A percentile compares a stretch with the other conserved stretches of the same genome.
These are phyloP conservation scores for Hypoxylon rubiginosum DNA, from an alignment of 2,329 filamentous ascomycete species.

Conservation along the genomic window DNA sequence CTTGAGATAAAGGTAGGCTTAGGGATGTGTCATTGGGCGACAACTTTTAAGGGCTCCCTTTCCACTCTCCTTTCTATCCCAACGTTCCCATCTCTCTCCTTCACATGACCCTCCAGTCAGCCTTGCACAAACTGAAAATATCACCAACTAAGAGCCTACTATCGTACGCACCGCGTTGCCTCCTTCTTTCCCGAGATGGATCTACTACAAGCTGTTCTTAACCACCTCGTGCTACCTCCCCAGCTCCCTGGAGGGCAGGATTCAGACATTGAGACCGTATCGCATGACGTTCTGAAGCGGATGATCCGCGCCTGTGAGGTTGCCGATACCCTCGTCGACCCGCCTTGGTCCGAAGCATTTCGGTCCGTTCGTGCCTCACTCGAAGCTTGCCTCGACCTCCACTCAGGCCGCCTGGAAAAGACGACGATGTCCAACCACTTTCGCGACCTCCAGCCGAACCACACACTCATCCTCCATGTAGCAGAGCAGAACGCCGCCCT, in stretches of 20 bases:
- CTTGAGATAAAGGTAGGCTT: no score
- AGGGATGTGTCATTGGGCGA: no score
- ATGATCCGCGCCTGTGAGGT: constrained; percentile 40
- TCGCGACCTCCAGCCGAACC: constrained; percentile 20
- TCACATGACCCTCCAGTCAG: no score
- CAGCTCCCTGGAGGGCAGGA: constrained; percentile 55
- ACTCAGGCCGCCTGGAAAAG: constrained; percentile 42
- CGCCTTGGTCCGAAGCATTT: constrained; percentile 39
- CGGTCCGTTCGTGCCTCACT: constrained; percentile 32
- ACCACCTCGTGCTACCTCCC: constrained; percentile 61
- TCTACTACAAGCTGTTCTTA: constrained; percentile 49
- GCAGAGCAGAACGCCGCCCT: constrained; percentile 48
- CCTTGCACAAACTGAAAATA: no score
- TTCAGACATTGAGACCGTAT: constrained; percentile 47
- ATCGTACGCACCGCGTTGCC: no score
- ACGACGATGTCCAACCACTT: constrained; percentile 33
- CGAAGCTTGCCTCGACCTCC: constrained; percentile 39
- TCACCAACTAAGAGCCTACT: no score
- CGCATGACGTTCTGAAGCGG: constrained; percentile 47
- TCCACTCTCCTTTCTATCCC: no score
- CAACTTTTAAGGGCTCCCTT: no score
- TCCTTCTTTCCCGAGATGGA: constrained; percentile 5
- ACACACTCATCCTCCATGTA: constrained; percentile 44
- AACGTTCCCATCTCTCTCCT: no score
- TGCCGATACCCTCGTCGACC: constrained; percentile 4